A percentile compares a stretch with the other conserved stretches of the same genome.
phyloP scores from a whole-genome alignment of 2,329 filamentous ascomycete genomes.

The Trichoderma breve region DNA sequence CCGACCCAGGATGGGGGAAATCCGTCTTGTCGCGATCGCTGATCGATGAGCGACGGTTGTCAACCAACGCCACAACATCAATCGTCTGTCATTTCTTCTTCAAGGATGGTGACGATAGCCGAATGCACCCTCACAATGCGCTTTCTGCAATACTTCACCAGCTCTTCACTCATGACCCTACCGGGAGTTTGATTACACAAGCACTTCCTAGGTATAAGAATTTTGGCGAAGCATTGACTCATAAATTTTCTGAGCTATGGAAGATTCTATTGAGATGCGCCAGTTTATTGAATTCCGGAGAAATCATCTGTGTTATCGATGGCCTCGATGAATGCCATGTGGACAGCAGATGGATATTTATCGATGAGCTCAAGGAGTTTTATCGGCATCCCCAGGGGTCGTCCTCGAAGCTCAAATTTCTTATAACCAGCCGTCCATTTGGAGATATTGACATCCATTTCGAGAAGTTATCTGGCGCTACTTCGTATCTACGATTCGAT shows the following conservation, averaged over 20 bases:
- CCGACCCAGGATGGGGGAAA: conserved; percentile 36
- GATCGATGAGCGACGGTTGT: conserved; percentile 30
- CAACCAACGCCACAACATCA: conserved; percentile 23
- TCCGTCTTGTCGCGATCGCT: conserved; percentile 28
- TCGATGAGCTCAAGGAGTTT: conserved; percentile 21
- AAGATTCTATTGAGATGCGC: conserved; percentile 15
- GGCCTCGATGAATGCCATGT: conserved; percentile 34
- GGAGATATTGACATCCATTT: conserved; percentile 23
- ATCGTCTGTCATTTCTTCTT: conserved; percentile 38
- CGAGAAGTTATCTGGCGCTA: neutral
- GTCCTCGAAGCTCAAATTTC: conserved; percentile 30
- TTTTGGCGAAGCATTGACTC: neutral
- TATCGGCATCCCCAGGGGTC: neutral
- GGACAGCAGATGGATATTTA: conserved; percentile 19
- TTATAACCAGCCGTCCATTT: conserved; percentile 35
- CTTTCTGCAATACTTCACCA: conserved; percentile 31
- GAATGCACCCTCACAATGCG: conserved; percentile 24
- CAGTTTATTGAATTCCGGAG: conserved; percentile 11
- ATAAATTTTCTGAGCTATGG: conserved; percentile 19
- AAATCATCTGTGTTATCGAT: conserved; percentile 33
- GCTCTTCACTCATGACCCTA: conserved; percentile 25
- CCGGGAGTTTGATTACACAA: conserved; percentile 7
- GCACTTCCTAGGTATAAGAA: neutral
- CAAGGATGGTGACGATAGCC: conserved; percentile 30
- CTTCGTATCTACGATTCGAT: conserved; percentile 27